Evolutionary conservation across 1,284 basidiomycete species (phyloP), one percentile per base, ranked within the genome.

Genomic region (Tilletia caries): DNA sequence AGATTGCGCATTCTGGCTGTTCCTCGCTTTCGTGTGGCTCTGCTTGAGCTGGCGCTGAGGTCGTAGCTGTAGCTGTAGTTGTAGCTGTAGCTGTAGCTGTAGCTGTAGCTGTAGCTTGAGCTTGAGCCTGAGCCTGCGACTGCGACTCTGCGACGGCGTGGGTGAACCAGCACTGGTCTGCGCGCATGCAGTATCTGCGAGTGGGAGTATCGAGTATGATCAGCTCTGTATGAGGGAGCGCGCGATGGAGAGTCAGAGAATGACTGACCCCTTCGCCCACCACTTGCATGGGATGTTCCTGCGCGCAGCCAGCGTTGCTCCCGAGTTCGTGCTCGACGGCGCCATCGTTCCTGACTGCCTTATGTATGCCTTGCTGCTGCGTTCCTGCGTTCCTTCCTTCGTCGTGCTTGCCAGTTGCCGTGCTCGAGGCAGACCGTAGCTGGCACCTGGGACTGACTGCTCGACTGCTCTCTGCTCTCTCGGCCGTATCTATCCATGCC

Each of bases 1-100:
- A 64, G 62, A 64, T 64, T 15, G 62, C 62, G 33, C 62, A 64
- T 32, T 58, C 54, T 25, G 54, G 54, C 8, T 58, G 54, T 32
- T 58, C 54, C n/a, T n/a, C n/a, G n/a, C n/a, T n/a, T n/a, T n/a
- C n/a, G n/a, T n/a, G n/a, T 52, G 48, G 48, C n/a, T 6, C 23
- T 8, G 23, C 12, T 23, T 13, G 48, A 52, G 13, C 13, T 12
- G 12, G 48, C 10, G 48, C 13, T 12, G 48, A 20, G 10, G 43
- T 44, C 25, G 54, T 33, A 8, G 54, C 29, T 58, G 54, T 27
- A 4, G 10, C 10, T 27, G 5, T 15, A 27, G 54, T 20, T 32
- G 54, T 18, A 10, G 54, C 48, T 32, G 54, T 5, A 8, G 54
- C 12, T 32, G 3, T 5, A 27, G 25, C 27, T 32, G 54, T 2